These are phyloP conservation scores for Solidago caesia DNA, from an alignment of 129 eudicot genomes.

Conservation along the genomic window DNA sequence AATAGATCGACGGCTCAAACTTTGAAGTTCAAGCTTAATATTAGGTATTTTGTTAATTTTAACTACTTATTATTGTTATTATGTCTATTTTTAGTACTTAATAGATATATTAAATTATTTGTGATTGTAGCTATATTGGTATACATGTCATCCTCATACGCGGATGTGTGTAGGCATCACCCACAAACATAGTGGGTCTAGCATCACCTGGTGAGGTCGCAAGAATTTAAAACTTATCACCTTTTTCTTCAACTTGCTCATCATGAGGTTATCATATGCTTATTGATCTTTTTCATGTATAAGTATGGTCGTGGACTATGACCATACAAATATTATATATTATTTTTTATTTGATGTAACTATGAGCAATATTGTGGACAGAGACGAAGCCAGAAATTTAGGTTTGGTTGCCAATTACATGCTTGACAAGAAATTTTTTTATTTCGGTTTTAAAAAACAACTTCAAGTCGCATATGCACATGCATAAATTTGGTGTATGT, in stretches of 20 bases:
- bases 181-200: constrained; percentile 70
- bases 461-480: no score
- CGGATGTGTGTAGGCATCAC: constrained; percentile 41
- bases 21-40: not conserved
- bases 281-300: not conserved
- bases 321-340: not conserved
- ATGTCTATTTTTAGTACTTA: not conserved
- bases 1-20: no score
- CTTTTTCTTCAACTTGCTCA: constrained; percentile 34
- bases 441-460: no score
- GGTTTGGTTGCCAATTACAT: no score
- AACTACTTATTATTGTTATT: not conserved
- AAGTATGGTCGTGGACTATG: constrained; percentile 2
- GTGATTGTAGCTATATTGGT: constrained; percentile 26
- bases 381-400: no score
- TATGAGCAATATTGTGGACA: no score
- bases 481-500: no score
- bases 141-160: constrained; percentile 35
- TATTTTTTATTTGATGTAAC: no score
- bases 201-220: constrained; percentile 51
- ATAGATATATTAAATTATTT: not conserved
- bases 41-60: not conserved
- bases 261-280: constrained; percentile 39
- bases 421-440: no score
- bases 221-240: constrained; percentile 34